Conservation (phyloP, 345 rosid genomes). For the Bruguiera sexangula region DNA sequence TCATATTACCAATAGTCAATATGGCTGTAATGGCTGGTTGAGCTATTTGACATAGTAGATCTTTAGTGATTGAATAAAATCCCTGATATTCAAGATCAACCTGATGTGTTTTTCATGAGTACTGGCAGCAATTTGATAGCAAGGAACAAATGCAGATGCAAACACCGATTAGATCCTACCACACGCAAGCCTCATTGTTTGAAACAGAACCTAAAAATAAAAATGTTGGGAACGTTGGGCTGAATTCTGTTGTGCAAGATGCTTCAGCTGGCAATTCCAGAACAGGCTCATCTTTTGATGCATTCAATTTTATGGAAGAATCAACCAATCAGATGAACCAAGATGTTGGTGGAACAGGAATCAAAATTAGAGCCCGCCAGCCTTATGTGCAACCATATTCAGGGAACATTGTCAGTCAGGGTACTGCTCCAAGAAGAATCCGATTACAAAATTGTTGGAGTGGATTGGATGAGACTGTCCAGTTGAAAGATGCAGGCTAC, state of each 20-base stretch:
- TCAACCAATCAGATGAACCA: conserved; percentile 29
- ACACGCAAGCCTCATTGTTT: conserved; percentile 21
- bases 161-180: conserved; percentile 31
- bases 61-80: neutral
- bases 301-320: conserved; percentile 30
- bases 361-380: conserved; percentile 47
- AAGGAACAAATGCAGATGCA: conserved; percentile 36
- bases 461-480: conserved; percentile 7
- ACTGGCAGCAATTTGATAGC: conserved; percentile 25
- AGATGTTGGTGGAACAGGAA: conserved; percentile 40
- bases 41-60: neutral
- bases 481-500: conserved; percentile 15
- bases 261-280: conserved; percentile 34
- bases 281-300: conserved; percentile 32
- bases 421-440: conserved; percentile 66
- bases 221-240: conserved; percentile 16
- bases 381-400: conserved; percentile 29
- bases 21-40: neutral
- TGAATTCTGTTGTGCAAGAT: conserved; percentile 30
- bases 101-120: conserved; percentile 8
- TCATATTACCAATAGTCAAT: neutral
- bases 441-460: conserved; percentile 33
- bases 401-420: conserved; percentile 34
- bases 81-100: neutral
- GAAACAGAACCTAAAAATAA: conserved; percentile 22